Conservation (phyloP, 2,329 filamentous ascomycete species). For the Fulvia fulva region DNA sequence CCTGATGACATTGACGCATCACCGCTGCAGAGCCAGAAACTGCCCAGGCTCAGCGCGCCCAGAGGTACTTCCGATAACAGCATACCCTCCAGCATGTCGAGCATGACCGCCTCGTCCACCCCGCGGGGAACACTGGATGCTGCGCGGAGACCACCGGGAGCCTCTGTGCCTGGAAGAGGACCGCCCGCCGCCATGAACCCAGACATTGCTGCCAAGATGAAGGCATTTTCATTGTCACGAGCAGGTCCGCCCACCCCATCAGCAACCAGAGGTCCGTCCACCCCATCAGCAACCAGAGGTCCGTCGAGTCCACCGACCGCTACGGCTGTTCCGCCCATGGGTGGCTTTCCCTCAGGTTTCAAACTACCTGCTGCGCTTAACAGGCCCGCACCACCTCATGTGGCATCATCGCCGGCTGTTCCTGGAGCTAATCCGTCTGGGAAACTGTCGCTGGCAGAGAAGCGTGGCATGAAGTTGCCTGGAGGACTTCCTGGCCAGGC, state of each 20-base stretch:
- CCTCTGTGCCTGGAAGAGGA: slow-evolving; percentile 42
- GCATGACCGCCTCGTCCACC: slow-evolving; percentile 80
- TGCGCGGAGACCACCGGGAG: slow-evolving; percentile 52
- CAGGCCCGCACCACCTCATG: slow-evolving; percentile 39
- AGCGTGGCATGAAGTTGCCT: slow-evolving; percentile 62
- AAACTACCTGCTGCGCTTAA: slow-evolving; percentile 38
- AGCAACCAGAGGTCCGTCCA: slow-evolving; percentile 18
- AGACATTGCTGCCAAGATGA: slow-evolving; percentile 67
- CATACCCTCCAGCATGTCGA: slow-evolving; percentile 41
- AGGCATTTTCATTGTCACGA: slow-evolving; percentile 63
- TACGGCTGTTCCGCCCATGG: slow-evolving; percentile 26
- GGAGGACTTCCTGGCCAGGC: slow-evolving; percentile 48
- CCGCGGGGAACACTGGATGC: slow-evolving; percentile 72
- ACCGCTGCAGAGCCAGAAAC: slow-evolving; percentile 15
- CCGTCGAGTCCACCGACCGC: slow-evolving; percentile 14
- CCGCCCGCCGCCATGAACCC: slow-evolving; percentile 44
- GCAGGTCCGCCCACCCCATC: slow-evolving; percentile 49
- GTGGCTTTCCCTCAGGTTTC: slow-evolving; percentile 43
- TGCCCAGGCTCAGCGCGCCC: slow-evolving; percentile 9
- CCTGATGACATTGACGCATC: slow-evolving; percentile 21
- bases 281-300: slow-evolving; percentile 16
- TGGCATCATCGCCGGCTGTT: slow-evolving; percentile 48
- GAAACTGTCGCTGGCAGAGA: slow-evolving; percentile 59
- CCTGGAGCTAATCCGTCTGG: slow-evolving; percentile 39
- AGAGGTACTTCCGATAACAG: slow-evolving; percentile 21